Percentiles rank a stretch among this genome's conserved stretches.
These are phyloP conservation scores for Dujonia santamariae DNA, from an alignment of 1,139 yeast genomes.

Conservation along the genomic window DNA sequence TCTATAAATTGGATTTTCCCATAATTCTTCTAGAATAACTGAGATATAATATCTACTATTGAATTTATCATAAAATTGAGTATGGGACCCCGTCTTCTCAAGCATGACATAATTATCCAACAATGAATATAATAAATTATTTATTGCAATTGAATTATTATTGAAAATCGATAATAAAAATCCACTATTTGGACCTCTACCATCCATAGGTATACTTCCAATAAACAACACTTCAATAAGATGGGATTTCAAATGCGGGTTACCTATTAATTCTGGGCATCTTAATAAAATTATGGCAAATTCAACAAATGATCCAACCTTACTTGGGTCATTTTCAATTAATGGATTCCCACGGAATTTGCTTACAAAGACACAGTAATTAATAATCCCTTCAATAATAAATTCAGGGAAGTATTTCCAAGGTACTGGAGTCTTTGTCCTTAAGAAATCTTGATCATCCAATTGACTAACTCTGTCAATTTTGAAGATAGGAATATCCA, in stretches of 20 bases:
- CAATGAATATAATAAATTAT: slow-evolving; percentile 74
- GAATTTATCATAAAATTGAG: slow-evolving; percentile 95
- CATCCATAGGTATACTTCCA: slow-evolving; percentile 63
- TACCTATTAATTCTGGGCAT: slow-evolving; percentile 82
- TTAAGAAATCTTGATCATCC: slow-evolving; percentile 67
- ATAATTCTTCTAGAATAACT: slow-evolving; percentile 74
- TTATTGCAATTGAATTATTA: slow-evolving; percentile 57
- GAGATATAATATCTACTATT: slow-evolving; percentile 87
- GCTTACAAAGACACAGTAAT: slow-evolving; percentile 65
- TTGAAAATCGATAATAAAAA: slow-evolving; percentile 67
- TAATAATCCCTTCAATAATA: slow-evolving; percentile 77
- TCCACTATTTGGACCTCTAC: slow-evolving; percentile 69
- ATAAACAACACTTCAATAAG: slow-evolving; percentile 76
- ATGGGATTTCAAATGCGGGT: slow-evolving; percentile 89
- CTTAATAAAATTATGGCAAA: slow-evolving; percentile 72
- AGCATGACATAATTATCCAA: slow-evolving; percentile 91
- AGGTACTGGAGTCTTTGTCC: slow-evolving; percentile 66
- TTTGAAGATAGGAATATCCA: slow-evolving; percentile 67
- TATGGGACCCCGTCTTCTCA: slow-evolving; percentile 92
- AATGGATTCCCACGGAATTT: slow-evolving; percentile 61
- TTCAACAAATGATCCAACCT: slow-evolving; percentile 62
- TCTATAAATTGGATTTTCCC: slow-evolving; percentile 72
- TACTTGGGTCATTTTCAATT: slow-evolving; percentile 42
- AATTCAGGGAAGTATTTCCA: slow-evolving; percentile 87
- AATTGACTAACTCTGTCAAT: slow-evolving; percentile 47